Percentiles rank a stretch among this genome's conserved stretches.
Evolutionary conservation across 257 asterid species (phyloP).

Genomic region (Plectranthus barbatus): DNA sequence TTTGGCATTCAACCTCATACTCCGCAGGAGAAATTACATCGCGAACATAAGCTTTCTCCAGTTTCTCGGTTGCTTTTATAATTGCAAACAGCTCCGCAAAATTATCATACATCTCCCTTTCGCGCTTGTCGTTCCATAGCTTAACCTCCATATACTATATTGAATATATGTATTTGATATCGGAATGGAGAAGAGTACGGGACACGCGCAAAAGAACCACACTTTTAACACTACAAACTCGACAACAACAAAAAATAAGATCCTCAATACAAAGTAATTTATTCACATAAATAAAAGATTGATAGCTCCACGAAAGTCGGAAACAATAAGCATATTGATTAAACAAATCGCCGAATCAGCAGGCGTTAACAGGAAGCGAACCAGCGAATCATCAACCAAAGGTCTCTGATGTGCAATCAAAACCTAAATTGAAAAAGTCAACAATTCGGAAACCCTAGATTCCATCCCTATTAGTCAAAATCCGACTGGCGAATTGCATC

Average conservation of each 20-base stretch:
- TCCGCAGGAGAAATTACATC: conserved; percentile 57
- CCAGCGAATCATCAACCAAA: background rate
- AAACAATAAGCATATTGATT: background rate
- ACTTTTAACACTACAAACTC: conserved; percentile 28
- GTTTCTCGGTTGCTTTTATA: conserved; percentile 86
- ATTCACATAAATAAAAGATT: too few species aligned
- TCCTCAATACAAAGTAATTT: background rate
- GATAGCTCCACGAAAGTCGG: background rate
- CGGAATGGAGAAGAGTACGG: conserved; percentile 87
- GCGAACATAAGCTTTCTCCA: conserved; percentile 81
- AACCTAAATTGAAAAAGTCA: background rate
- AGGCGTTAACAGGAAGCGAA: background rate
- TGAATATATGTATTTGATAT: background rate
- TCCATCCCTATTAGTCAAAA: too few species aligned
- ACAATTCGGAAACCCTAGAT: background rate
- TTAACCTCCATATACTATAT: conserved; percentile 73
- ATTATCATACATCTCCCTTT: conserved; percentile 89
- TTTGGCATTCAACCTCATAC: conserved; percentile 74
- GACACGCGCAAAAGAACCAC: conserved; percentile 84
- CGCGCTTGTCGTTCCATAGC: conserved; percentile 98
- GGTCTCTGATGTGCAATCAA: background rate
- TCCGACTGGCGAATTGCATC: too few species aligned
- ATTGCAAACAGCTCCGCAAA: conserved; percentile 88
- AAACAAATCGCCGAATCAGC: background rate
- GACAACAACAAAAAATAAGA: conserved; percentile 12